phyloP scores from a whole-genome alignment of 495 filamentous ascomycete genomes.

The Barbatosphaeria neglecta region DNA sequence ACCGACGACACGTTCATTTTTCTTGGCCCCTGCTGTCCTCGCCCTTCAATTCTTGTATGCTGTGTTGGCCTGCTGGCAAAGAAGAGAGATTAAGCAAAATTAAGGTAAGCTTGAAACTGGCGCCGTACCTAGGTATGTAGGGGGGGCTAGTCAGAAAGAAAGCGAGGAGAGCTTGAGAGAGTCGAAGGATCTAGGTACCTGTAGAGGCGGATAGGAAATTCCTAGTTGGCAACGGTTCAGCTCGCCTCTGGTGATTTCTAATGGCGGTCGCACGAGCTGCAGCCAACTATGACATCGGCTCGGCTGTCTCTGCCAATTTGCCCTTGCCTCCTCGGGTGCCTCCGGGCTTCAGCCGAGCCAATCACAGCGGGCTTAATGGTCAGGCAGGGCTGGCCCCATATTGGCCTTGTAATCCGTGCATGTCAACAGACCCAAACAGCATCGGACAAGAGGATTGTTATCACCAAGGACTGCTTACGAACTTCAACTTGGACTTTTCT shows the following conservation, averaged over 20 bases:
- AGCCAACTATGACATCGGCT: conserved; percentile 26
- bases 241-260: conserved; percentile 2
- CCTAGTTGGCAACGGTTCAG: background rate
- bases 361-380: too few species aligned
- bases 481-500: too few species aligned
- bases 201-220: conserved; percentile 1
- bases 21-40: background rate
- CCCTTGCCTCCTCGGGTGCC: too few species aligned
- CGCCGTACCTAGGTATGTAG: background rate
- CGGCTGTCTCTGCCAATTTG: too few species aligned
- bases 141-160: background rate
- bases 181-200: background rate
- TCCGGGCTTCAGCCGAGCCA: too few species aligned
- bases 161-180: background rate
- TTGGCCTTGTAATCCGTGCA: too few species aligned
- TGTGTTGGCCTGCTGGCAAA: background rate
- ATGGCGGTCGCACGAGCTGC: conserved; percentile 6
- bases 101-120: too few species aligned
- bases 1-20: conserved; percentile 16
- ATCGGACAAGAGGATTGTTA: too few species aligned
- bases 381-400: too few species aligned
- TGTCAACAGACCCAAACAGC: too few species aligned
- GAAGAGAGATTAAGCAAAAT: too few species aligned
- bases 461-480: too few species aligned
- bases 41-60: background rate